Percentiles rank a stretch among this genome's conserved stretches.
phyloP scores from a whole-genome alignment of 257 asterid genomes.

The Nicotiana knightiana region DNA sequence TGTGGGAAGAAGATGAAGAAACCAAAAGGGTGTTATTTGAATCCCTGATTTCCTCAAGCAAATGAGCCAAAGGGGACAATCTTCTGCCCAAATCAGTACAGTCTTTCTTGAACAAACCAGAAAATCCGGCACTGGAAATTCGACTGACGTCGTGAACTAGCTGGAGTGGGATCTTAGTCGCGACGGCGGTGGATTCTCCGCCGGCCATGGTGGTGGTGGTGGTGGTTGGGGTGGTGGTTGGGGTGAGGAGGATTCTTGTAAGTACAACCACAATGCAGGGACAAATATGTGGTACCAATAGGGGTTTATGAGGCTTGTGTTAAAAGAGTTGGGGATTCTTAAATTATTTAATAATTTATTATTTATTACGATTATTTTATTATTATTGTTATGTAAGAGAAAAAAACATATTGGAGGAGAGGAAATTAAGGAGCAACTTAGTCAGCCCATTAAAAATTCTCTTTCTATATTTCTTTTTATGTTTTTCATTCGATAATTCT shows the following conservation, averaged over 20 bases:
- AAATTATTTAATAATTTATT: no score
- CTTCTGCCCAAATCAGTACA: constrained; percentile 78
- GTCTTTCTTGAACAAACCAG: constrained; percentile 75
- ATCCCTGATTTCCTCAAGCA: constrained; percentile 78
- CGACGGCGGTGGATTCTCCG: constrained; percentile 32
- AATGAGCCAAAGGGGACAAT: constrained; percentile 65
- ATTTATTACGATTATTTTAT: no score
- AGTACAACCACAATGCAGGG: constrained; percentile 15
- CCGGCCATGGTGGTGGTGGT: constrained; percentile 49
- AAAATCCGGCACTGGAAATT: constrained; percentile 62
- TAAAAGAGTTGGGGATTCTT: neutral
- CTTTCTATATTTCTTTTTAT: no score
- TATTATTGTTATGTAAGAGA: no score
- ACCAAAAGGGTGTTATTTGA: constrained; percentile 20
- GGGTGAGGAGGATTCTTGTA: neutral
- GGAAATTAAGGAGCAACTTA: neutral
- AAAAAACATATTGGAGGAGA: neutral
- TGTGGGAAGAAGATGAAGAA: constrained; percentile 28
- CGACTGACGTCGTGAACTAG: constrained; percentile 52
- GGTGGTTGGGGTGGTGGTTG: constrained; percentile 7
- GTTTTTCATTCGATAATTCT: no score
- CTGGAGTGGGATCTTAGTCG: constrained; percentile 33
- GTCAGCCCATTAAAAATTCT: neutral
- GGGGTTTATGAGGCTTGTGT: constrained; percentile 1
- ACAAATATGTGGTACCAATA: constrained; percentile 7